Evolutionary conservation across 306 rosid genomes (phyloP).

Genomic region (Malus sylvestris): DNA sequence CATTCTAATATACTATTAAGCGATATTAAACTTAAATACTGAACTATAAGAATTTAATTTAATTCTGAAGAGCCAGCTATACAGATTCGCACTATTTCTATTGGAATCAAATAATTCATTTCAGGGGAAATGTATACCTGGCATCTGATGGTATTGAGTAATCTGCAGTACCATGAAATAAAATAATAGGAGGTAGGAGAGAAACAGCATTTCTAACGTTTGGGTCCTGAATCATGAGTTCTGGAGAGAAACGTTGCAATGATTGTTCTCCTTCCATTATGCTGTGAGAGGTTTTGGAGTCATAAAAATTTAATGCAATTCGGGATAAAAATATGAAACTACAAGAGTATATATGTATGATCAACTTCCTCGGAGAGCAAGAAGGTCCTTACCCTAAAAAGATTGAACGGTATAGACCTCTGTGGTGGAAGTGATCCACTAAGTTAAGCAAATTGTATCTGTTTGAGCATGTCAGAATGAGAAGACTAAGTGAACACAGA

Average conservation of each 20-base stretch:
- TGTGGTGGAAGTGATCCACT: conserved; percentile 61
- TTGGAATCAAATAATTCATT: neutral
- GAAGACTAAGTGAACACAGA: neutral
- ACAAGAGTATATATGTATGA: neutral
- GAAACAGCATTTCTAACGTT: conserved; percentile 55
- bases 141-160: conserved; percentile 84
- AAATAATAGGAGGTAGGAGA: conserved; percentile 56
- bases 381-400: conserved; percentile 47
- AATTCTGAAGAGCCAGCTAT: neutral
- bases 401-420: conserved; percentile 83
- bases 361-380: conserved; percentile 3
- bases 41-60: too few species aligned
- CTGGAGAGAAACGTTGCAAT: conserved; percentile 74
- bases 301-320: conserved; percentile 13
- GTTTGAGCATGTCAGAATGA: conserved; percentile 27
- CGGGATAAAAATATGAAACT: conserved; percentile 6
- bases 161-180: conserved; percentile 91
- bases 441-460: conserved; percentile 80
- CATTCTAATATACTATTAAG: neutral
- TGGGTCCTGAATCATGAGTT: conserved; percentile 65
- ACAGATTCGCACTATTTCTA: neutral
- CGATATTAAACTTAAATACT: neutral
- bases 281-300: conserved; percentile 38
- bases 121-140: conserved; percentile 43
- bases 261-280: conserved; percentile 97